Conservation (phyloP, 1,139 yeast genomes). For the Protomyces inouyei region DNA sequence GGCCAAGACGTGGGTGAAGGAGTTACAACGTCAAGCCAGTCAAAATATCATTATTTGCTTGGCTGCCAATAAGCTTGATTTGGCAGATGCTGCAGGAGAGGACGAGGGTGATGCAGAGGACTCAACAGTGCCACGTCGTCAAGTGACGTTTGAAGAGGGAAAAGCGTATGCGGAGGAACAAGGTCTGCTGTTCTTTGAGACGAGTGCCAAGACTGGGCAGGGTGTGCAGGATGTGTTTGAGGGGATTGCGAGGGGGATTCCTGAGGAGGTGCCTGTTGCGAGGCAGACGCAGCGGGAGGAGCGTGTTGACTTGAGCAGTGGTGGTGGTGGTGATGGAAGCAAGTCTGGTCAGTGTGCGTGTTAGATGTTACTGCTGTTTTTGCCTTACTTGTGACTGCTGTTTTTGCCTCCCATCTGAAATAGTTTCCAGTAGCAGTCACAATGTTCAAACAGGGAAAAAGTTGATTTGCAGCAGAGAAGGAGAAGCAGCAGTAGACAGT, state of each 20-base stretch:
- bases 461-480: background rate
- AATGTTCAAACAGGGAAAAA: too few relatives aligned
- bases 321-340: constrained; percentile 5
- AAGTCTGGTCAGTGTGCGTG: constrained; percentile 23
- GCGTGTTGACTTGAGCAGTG: constrained; percentile 21
- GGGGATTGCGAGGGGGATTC: constrained; percentile 57
- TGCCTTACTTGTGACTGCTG: too few relatives aligned
- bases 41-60: constrained; percentile 87
- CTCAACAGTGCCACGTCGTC: constrained; percentile 49
- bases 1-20: constrained; percentile 99
- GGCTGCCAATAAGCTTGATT: constrained; percentile 87
- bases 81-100: constrained; percentile 39
- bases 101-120: constrained; percentile 40
- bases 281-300: constrained; percentile 13
- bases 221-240: constrained; percentile 89
- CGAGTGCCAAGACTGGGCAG: constrained; percentile 88
- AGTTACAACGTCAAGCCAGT: constrained; percentile 88
- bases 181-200: constrained; percentile 83
- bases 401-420: too few relatives aligned
- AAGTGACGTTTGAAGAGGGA: constrained; percentile 86
- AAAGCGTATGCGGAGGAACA: constrained; percentile 75
- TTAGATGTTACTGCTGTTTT: background rate
- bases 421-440: background rate
- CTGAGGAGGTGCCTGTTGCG: constrained; percentile 14
- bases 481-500: background rate